A percentile compares a stretch with the other conserved stretches of the same genome.
phyloP scores from a whole-genome alignment of 1,284 basidiomycete species.

The Mycosarcoma mackinlayi region DNA sequence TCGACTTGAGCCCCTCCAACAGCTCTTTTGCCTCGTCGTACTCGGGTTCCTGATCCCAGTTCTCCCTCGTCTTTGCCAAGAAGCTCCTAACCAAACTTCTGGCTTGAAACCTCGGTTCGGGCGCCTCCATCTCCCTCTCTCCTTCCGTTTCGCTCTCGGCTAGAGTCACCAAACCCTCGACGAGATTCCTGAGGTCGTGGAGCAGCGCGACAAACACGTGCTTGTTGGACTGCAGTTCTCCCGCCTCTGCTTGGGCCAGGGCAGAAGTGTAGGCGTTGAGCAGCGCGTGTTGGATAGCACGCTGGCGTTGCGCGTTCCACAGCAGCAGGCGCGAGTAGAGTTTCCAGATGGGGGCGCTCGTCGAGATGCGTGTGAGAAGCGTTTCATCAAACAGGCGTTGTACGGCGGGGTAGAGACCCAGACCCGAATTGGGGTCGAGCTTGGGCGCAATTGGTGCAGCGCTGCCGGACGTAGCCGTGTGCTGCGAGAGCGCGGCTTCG shows the following conservation, averaged over 20 bases:
- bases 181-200: slow-evolving; percentile 68
- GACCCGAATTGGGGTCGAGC: slow-evolving; percentile 75
- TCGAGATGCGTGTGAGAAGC: slow-evolving; percentile 81
- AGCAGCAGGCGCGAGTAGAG: slow-evolving; percentile 57
- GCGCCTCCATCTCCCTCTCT: slow-evolving; percentile 35
- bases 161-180: slow-evolving; percentile 83
- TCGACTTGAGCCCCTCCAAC: slow-evolving; percentile 36
- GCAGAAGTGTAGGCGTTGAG: slow-evolving; percentile 53
- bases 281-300: slow-evolving; percentile 42
- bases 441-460: slow-evolving; percentile 30
- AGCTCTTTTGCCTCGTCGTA: slow-evolving; percentile 77
- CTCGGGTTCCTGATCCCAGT: slow-evolving; percentile 86
- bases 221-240: slow-evolving; percentile 25
- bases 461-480: neutral
- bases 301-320: slow-evolving; percentile 46
- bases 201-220: slow-evolving; percentile 15
- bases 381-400: slow-evolving; percentile 77
- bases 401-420: slow-evolving; percentile 76
- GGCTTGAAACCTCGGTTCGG: slow-evolving; percentile 83
- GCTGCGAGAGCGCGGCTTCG: slow-evolving; percentile 2
- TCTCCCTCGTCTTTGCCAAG: slow-evolving; percentile 76
- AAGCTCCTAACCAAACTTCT: slow-evolving; percentile 88
- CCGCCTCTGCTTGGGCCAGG: slow-evolving; percentile 24
- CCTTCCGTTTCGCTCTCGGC: slow-evolving; percentile 73
- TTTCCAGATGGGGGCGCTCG: slow-evolving; percentile 48